Evolutionary conservation across 108 stramenopile genomes (phyloP).

Genomic region (Ochromonas danica): DNA sequence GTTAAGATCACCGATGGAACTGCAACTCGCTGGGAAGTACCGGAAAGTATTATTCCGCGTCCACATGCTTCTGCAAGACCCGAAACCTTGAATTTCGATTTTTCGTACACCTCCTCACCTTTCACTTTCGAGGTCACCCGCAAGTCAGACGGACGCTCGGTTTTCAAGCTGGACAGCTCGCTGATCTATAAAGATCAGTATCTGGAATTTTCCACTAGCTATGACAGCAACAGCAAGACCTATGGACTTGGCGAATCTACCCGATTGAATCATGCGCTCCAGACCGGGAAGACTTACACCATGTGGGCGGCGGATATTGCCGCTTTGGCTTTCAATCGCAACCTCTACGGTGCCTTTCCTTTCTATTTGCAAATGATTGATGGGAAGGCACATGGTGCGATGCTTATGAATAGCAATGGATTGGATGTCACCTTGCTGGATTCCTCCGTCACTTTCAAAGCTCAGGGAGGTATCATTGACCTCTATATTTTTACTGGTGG

Average conservation of each 20-base stretch:
- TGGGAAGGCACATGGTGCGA: slow-evolving; percentile 35
- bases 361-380: slow-evolving; percentile 9
- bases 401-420: slow-evolving; percentile 42
- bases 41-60: background rate
- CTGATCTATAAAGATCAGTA: slow-evolving; percentile 37
- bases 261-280: slow-evolving; percentile 1
- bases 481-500: slow-evolving; percentile 42
- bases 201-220: slow-evolving; percentile 34
- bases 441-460: slow-evolving; percentile 25
- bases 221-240: background rate
- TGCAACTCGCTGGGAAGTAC: slow-evolving; percentile 21
- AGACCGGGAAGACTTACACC: slow-evolving; percentile 38
- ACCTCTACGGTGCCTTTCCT: slow-evolving; percentile 46
- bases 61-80: background rate
- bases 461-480: slow-evolving; percentile 42
- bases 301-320: slow-evolving; percentile 40
- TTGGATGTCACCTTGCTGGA: slow-evolving; percentile 38
- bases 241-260: slow-evolving; percentile 43
- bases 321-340: slow-evolving; percentile 17
- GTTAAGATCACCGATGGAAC: slow-evolving; percentile 24
- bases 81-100: background rate
- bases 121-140: slow-evolving; percentile 29
- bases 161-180: slow-evolving; percentile 10
- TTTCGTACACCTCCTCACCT: slow-evolving; percentile 2
- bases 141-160: background rate